These are phyloP conservation scores for Capniomyces stellatus DNA, from an alignment of 371 early-diverging fungal genomes.

Conservation along the genomic window DNA sequence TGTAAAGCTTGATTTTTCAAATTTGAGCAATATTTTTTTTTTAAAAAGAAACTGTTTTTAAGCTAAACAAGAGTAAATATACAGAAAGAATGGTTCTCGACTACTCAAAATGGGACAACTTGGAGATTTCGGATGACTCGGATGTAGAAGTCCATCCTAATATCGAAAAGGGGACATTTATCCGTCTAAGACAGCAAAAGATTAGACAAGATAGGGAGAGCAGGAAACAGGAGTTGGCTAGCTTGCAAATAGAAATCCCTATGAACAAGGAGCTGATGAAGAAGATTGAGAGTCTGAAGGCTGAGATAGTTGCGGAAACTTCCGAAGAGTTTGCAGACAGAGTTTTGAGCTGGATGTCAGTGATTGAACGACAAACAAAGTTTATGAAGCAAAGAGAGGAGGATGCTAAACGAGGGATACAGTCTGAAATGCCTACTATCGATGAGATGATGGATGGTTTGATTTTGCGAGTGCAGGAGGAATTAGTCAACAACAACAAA, in stretches of 20 bases:
- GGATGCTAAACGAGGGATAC: slow-evolving; percentile 5
- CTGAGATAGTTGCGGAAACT: slow-evolving; percentile 7
- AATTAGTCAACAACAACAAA: slow-evolving; percentile 18
- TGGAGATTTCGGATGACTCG: slow-evolving; percentile 91
- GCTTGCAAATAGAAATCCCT: slow-evolving; percentile 35
- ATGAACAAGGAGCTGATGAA: slow-evolving; percentile 34
- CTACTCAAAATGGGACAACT: slow-evolving; percentile 92
- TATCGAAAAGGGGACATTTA: slow-evolving; percentile 86
- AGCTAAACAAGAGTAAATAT: too few species aligned
- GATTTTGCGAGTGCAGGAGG: slow-evolving; percentile 22
- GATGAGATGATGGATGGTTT: slow-evolving; percentile 24
- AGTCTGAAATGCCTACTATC: slow-evolving; percentile 11
- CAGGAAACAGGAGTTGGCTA: slow-evolving; percentile 50
- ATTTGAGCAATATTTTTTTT: too few species aligned
- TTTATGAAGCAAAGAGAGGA: slow-evolving; percentile 10
- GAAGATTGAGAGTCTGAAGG: slow-evolving; percentile 22
- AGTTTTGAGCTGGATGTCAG: slow-evolving; percentile 10
- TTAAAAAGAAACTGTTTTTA: too few species aligned
- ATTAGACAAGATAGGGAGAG: slow-evolving; percentile 76
- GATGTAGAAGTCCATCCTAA: slow-evolving; percentile 93
- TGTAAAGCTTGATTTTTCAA: too few species aligned
- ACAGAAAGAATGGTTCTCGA: slow-evolving; percentile 16
- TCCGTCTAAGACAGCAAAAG: slow-evolving; percentile 78
- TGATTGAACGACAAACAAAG: slow-evolving; percentile 7
- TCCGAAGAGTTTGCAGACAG: slow-evolving; percentile 4